Evolutionary conservation across 805 yeast species (phyloP).

Genomic region (Isabelozyma pseudorhagii): DNA sequence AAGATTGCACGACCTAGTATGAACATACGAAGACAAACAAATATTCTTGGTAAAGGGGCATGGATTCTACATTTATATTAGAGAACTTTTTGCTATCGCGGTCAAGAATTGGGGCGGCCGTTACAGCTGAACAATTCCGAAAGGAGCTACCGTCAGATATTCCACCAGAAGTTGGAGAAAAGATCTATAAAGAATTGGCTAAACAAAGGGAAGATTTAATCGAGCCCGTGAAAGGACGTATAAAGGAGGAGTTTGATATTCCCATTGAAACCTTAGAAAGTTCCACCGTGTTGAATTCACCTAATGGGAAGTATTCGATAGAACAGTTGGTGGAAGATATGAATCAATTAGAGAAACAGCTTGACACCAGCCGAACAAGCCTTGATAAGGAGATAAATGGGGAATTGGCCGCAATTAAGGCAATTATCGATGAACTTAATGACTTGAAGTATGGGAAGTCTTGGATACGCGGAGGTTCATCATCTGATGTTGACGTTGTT

Average conservation of each 20-base stretch:
- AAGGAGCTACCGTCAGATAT: constrained; percentile 11
- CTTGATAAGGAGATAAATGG: constrained; percentile 11
- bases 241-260: constrained; percentile 17
- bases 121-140: constrained; percentile 16
- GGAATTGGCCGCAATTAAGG: constrained; percentile 11
- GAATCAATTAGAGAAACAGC: constrained; percentile 17
- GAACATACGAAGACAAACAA: not conserved
- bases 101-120: constrained; percentile 12
- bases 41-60: not conserved
- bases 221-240: constrained; percentile 4
- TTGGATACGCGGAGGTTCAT: constrained; percentile 12
- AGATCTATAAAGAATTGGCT: constrained; percentile 9
- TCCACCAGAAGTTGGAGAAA: constrained; percentile 1
- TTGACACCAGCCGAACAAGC: constrained; percentile 18
- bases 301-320: constrained; percentile 6
- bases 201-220: constrained; percentile 7
- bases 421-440: constrained; percentile 18
- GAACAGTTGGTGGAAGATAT: constrained; percentile 15
- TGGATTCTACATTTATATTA: constrained; percentile 21
- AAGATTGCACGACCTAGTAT: not conserved
- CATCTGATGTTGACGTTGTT: constrained; percentile 11
- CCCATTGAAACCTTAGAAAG: constrained; percentile 13
- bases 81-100: constrained; percentile 13
- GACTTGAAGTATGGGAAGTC: constrained; percentile 22
- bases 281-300: not conserved